Conservation (phyloP, 169 alveolate species). For the Eimeria necatrix region DNA sequence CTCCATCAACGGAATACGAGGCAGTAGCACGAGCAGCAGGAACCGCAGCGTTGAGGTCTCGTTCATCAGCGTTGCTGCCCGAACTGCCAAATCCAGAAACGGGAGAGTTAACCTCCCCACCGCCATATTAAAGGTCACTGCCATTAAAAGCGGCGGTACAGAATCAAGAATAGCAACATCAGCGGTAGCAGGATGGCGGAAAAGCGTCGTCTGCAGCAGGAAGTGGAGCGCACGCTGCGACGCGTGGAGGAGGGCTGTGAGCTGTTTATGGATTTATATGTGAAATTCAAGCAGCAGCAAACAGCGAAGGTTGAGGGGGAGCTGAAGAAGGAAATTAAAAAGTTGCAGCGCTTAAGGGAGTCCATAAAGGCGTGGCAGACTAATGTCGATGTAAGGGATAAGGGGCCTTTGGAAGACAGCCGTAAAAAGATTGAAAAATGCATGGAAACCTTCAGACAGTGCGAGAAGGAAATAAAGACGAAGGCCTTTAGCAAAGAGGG, state of each 20-base stretch:
- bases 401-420: constrained; percentile 69
- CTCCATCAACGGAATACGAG: too few species aligned
- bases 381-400: constrained; percentile 70
- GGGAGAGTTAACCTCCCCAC: too few species aligned
- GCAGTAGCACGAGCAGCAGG: not conserved
- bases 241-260: constrained; percentile 79
- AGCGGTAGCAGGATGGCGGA: constrained; percentile 73
- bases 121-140: too few species aligned
- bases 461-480: constrained; percentile 73
- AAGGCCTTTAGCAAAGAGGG: constrained; percentile 80
- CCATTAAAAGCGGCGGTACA: too few species aligned
- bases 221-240: constrained; percentile 81
- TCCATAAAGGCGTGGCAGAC: constrained; percentile 72
- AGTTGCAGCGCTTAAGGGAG: constrained; percentile 79
- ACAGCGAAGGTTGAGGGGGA: constrained; percentile 69
- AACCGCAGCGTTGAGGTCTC: not conserved
- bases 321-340: constrained; percentile 79
- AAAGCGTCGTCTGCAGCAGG: constrained; percentile 77
- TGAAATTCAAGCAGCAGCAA: constrained; percentile 40
- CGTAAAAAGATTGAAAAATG: constrained; percentile 67
- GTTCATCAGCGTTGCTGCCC: not conserved
- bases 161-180: too few species aligned
- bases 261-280: constrained; percentile 65
- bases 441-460: constrained; percentile 77
- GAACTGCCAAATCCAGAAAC: not conserved